These are phyloP conservation scores for Calonectria ilicicola DNA, from an alignment of 2,329 filamentous ascomycete genomes.

Conservation along the genomic window DNA sequence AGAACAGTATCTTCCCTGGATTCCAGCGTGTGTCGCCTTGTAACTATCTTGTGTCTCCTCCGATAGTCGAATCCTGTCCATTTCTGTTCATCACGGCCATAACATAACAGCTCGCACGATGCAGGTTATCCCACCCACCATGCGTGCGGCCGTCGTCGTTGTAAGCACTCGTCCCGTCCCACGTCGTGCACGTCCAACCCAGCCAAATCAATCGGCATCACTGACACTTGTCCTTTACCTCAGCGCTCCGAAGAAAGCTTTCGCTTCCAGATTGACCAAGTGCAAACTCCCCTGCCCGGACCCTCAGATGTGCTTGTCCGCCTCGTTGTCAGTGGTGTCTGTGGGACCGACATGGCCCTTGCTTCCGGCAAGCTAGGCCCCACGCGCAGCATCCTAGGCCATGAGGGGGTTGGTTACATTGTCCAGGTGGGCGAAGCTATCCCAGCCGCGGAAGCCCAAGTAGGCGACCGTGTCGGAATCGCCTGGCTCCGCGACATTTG, in stretches of 20 bases:
- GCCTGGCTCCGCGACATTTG: conserved; percentile 45
- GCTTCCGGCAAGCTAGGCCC: conserved; percentile 32
- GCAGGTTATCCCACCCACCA: background rate
- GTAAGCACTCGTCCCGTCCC: background rate
- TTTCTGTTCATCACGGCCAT: background rate
- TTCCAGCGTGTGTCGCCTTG: background rate
- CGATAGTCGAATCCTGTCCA: background rate
- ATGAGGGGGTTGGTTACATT: conserved; percentile 34
- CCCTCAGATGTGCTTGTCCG: conserved; percentile 24
- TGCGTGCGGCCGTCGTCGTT: background rate
- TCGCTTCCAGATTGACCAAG: background rate
- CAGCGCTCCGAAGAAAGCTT: background rate
- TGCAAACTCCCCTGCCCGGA: background rate
- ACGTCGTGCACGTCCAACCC: too few relatives aligned
- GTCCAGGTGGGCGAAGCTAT: conserved; percentile 19
- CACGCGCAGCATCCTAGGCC: conserved; percentile 30
- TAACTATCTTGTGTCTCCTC: background rate
- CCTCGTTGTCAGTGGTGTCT: conserved; percentile 30
- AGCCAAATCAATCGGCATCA: background rate
- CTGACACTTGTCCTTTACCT: background rate
- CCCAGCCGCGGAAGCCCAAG: background rate
- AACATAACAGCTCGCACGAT: background rate
- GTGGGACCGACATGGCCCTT: conserved; percentile 34
- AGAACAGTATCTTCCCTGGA: too few relatives aligned
- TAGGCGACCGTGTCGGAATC: conserved; percentile 24